Conservation (phyloP, 495 filamentous ascomycete species). For the Annulohypoxylon moriforme region DNA sequence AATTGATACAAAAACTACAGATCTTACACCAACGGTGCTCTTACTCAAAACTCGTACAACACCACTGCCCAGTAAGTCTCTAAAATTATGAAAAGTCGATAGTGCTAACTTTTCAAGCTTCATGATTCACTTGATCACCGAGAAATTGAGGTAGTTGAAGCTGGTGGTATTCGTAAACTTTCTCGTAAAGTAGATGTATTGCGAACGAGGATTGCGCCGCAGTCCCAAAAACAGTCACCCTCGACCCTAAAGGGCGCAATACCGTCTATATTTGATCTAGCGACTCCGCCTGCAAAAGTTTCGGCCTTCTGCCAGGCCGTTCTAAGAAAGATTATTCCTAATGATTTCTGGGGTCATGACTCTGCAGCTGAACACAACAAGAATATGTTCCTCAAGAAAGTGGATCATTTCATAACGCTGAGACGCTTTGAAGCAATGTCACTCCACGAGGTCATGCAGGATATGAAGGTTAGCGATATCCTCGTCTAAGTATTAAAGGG, state of each 20-base stretch:
- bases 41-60: slow-evolving; percentile 77
- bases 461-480: slow-evolving; percentile 70
- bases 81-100: neutral
- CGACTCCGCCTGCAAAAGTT: slow-evolving; percentile 74
- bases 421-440: slow-evolving; percentile 84
- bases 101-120: slow-evolving; percentile 23
- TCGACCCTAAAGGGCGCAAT: slow-evolving; percentile 4
- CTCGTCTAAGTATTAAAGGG: neutral
- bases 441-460: slow-evolving; percentile 80
- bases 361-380: slow-evolving; percentile 67
- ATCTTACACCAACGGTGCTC: slow-evolving; percentile 77
- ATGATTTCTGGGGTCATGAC: slow-evolving; percentile 76
- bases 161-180: slow-evolving; percentile 9
- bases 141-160: slow-evolving; percentile 20
- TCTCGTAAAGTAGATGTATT: slow-evolving; percentile 19
- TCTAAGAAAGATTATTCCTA: slow-evolving; percentile 78
- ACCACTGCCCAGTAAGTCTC: slow-evolving; percentile 78
- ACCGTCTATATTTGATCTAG: slow-evolving; percentile 70
- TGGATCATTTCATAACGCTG: slow-evolving; percentile 81
- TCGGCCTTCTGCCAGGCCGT: slow-evolving; percentile 91
- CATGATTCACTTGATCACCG: slow-evolving; percentile 34
- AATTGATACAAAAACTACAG: slow-evolving; percentile 75
- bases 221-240: slow-evolving; percentile 26
- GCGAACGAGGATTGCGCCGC: slow-evolving; percentile 22
- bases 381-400: slow-evolving; percentile 66